These are phyloP conservation scores for Annulohypoxylon stygium DNA, from an alignment of 495 filamentous ascomycete genomes.

Conservation along the genomic window DNA sequence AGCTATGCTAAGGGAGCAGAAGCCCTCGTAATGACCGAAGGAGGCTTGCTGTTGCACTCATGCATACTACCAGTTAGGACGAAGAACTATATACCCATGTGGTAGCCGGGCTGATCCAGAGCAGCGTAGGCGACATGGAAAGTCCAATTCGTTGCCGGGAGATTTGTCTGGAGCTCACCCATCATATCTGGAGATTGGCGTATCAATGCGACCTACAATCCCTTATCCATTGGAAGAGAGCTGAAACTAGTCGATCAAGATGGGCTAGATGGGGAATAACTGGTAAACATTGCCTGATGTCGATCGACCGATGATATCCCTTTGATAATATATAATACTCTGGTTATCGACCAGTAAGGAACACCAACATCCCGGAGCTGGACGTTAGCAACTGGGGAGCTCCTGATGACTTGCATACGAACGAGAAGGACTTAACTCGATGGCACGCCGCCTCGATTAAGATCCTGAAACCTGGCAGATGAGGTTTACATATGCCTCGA, in stretches of 20 bases:
- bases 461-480: conserved; percentile 40
- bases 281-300: conserved; percentile 38
- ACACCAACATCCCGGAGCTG: conserved; percentile 28
- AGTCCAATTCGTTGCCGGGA: conserved; percentile 38
- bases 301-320: conserved; percentile 41
- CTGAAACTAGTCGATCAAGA: conserved; percentile 39
- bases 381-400: conserved; percentile 35
- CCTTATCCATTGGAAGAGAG: conserved; percentile 37
- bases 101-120: conserved; percentile 25
- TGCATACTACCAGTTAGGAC: conserved; percentile 38
- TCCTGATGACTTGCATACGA: conserved; percentile 49
- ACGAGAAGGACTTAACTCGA: conserved; percentile 27
- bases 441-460: conserved; percentile 23
- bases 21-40: conserved; percentile 32
- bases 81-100: conserved; percentile 27
- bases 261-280: conserved; percentile 17
- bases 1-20: conserved; percentile 22
- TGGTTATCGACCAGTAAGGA: conserved; percentile 30
- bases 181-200: conserved; percentile 46
- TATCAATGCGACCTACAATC: conserved; percentile 43
- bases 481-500: conserved; percentile 33
- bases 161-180: conserved; percentile 33
- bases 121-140: conserved; percentile 18
- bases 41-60: conserved; percentile 37
- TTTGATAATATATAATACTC: conserved; percentile 38